Evolutionary conservation across 352 stramenopile species (phyloP).

Genomic region (Pythium periplocum): DNA sequence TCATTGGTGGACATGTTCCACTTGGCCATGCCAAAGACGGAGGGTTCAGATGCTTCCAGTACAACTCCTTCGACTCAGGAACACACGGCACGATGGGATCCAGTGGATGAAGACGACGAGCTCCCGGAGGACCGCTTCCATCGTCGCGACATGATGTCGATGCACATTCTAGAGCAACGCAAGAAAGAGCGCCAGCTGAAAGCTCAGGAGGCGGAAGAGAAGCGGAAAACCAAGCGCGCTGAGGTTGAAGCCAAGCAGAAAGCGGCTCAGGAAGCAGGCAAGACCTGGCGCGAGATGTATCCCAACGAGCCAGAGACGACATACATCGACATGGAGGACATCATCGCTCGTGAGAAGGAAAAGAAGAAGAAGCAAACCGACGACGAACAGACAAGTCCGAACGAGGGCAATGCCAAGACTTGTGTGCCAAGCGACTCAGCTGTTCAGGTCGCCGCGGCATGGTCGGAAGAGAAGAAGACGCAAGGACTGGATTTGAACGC

Average conservation of each 20-base stretch:
- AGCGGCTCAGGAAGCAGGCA: conserved; percentile 44
- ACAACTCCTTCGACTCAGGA: conserved; percentile 1
- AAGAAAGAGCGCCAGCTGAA: conserved; percentile 56
- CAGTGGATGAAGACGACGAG: conserved; percentile 68
- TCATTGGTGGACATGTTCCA: conserved; percentile 73
- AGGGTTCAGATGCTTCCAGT: not conserved
- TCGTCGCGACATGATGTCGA: conserved; percentile 80
- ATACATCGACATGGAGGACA: conserved; percentile 72
- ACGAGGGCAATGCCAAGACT: not conserved
- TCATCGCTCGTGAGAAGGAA: conserved; percentile 37
- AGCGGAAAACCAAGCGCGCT: conserved; percentile 32
- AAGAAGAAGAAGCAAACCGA: conserved; percentile 11
- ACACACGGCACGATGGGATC: conserved; percentile 32
- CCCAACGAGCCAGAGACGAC: conserved; percentile 69
- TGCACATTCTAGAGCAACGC: conserved; percentile 79
- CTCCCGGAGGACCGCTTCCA: conserved; percentile 78
- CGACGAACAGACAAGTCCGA: not conserved
- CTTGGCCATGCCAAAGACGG: conserved; percentile 19
- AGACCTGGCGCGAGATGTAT: conserved; percentile 80
- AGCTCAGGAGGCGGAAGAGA: conserved; percentile 43
- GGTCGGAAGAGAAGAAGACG: conserved; percentile 34
- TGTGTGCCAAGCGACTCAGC: conserved; percentile 39
- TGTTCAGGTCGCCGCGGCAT: conserved; percentile 35
- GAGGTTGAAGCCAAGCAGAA: conserved; percentile 53
- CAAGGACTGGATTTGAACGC: conserved; percentile 39